Evolutionary conservation across 2,329 filamentous ascomycete genomes (phyloP), one percentile per base, ranked within the genome.

Genomic region (Colletotrichum chlorophyti): DNA sequence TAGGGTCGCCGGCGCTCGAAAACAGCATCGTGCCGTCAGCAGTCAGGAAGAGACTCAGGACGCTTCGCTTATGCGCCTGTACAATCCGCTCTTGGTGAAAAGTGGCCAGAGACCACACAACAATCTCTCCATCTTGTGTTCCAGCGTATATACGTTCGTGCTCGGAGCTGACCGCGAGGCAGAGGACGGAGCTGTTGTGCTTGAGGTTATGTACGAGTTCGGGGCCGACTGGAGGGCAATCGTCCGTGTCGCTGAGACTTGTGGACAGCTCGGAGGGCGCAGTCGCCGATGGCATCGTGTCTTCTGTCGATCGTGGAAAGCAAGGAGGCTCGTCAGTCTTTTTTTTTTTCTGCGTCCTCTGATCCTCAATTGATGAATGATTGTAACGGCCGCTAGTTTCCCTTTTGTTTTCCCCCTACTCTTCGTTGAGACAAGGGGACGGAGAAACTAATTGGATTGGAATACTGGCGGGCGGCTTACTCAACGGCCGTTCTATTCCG

Each of bases 91-190:
- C 84, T 47, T 90, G 87, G 72, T 96, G 89, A 71, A 93, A 99
- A 7, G 91, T 96, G 65, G 89, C 88, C 40, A 99, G 83, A 4
- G 90, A 93, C 90, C 93, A 99, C 40, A 93, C 89, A 41, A 96
- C 82, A 61, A 99, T 96, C 76, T 97, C 92, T 61, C 95, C 95
- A 63, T 92, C 91, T 71, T 97, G 93, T 1, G 95, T 93, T 35
- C 95, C 95, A 15, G 94, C 93, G 73, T 92, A 99, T 51, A 99
- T 90, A 69, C 88, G 89, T 47, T 90, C 84, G 63, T 91, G 84
- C 43, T 90, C 83, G 48, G 91, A 83, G 55, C 91, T 93, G 21
- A 97, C 86, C 4, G 88, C 91, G 53, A 99, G 83, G 8, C 92
- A 87, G 47, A 99, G 86, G 43, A 96, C 90, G 3, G 90, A 92